A percentile compares a stretch with the other conserved stretches of the same genome.
phyloP scores from a whole-genome alignment of 768 basidiomycete species.

The Suillus subaureus region DNA sequence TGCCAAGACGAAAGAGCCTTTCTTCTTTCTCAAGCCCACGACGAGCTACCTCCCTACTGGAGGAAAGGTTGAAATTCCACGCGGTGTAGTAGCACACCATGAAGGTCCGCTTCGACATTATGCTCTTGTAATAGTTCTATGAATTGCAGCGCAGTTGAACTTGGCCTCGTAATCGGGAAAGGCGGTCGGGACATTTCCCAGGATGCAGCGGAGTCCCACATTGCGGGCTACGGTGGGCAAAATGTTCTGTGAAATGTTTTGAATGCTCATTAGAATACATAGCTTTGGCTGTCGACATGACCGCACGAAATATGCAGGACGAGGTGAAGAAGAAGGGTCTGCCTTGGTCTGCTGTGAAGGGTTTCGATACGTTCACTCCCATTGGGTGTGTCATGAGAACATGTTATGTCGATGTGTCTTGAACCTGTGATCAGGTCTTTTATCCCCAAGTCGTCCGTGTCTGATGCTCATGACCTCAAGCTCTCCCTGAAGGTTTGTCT shows the following conservation, averaged over 20 bases:
- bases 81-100: constrained; percentile 82
- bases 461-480: constrained; percentile 74
- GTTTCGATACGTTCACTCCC: constrained; percentile 96
- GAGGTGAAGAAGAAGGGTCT: constrained; percentile 89
- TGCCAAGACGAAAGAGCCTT: constrained; percentile 84
- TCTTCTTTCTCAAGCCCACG: constrained; percentile 99
- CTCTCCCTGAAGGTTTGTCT: constrained; percentile 70
- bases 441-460: constrained; percentile 71
- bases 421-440: constrained; percentile 54
- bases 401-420: neutral
- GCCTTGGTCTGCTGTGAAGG: constrained; percentile 98
- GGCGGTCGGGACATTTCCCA: constrained; percentile 79
- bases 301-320: constrained; percentile 93
- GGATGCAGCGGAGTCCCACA: constrained; percentile 68
- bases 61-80: constrained; percentile 84
- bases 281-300: constrained; percentile 97
- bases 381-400: constrained; percentile 58
- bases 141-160: constrained; percentile 65
- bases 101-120: constrained; percentile 61
- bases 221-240: constrained; percentile 87
- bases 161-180: constrained; percentile 95
- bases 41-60: constrained; percentile 80
- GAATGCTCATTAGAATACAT: constrained; percentile 2
- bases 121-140: neutral
- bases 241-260: too few relatives aligned